Conservation (phyloP, 2,329 filamentous ascomycete genomes). For the Talaromyces sp. region DNA sequence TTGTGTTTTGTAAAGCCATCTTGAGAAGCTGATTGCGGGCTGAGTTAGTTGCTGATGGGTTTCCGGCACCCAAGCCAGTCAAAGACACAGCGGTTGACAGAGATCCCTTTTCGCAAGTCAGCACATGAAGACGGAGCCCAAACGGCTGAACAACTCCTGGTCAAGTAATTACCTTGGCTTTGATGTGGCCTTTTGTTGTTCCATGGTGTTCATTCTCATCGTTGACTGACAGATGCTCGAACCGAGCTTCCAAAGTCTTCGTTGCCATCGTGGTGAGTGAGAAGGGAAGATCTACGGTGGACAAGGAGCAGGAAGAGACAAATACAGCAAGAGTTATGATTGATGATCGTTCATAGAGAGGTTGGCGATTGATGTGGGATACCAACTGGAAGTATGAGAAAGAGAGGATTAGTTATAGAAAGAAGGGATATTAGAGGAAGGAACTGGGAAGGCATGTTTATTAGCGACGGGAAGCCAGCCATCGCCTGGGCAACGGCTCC, state of each 20-base stretch:
- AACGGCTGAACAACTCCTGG: neutral
- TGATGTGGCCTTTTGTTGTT: slow-evolving; percentile 58
- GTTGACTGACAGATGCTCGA: slow-evolving; percentile 84
- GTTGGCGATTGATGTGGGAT: neutral
- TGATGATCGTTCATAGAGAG: neutral
- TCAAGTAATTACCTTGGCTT: slow-evolving; percentile 64
- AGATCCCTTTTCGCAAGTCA: slow-evolving; percentile 37
- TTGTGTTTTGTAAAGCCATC: slow-evolving; percentile 76
- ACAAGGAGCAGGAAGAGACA: neutral
- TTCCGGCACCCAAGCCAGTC: slow-evolving; percentile 46
- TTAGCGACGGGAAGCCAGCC: neutral
- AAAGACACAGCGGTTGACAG: slow-evolving; percentile 47
- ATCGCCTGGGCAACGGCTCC: slow-evolving; percentile 28
- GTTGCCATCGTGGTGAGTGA: slow-evolving; percentile 57
- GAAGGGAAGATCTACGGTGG: neutral
- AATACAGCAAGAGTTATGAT: neutral
- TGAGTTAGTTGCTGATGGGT: slow-evolving; percentile 46
- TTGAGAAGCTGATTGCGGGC: slow-evolving; percentile 82
- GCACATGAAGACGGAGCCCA: slow-evolving; percentile 18
- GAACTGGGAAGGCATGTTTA: slow-evolving; percentile 12
- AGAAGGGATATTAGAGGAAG: neutral
- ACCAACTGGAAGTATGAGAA: neutral
- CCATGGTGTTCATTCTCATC: slow-evolving; percentile 70
- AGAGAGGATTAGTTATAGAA: neutral
- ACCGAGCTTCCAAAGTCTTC: slow-evolving; percentile 75